A percentile compares a stretch with the other conserved stretches of the same genome.
phyloP scores from a whole-genome alignment of 106 monocot species.

The Dactylorhiza incarnata region DNA sequence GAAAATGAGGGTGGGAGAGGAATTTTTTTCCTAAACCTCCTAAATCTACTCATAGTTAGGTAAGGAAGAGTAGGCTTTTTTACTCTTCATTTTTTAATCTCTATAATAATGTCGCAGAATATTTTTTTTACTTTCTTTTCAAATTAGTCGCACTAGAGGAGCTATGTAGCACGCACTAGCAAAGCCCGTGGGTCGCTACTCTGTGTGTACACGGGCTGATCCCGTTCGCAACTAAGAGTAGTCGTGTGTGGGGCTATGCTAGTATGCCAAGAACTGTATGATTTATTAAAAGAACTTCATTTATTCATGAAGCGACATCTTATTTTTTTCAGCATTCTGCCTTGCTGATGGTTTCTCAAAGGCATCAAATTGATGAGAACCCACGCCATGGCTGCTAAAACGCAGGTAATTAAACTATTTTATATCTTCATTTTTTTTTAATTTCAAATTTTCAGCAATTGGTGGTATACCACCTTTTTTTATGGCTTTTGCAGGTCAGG shows the following conservation, averaged over 20 bases:
- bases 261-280: too few species aligned
- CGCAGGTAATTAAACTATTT: not conserved
- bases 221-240: not conserved
- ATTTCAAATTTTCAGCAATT: not conserved
- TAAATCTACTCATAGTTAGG: too few species aligned
- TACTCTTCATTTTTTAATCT: too few species aligned
- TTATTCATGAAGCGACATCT: not conserved
- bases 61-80: too few species aligned
- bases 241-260: too few species aligned
- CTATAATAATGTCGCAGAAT: too few species aligned
- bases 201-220: not conserved
- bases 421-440: not conserved
- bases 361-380: not conserved
- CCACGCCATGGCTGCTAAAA: not conserved
- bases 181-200: not conserved
- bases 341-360: slow-evolving; percentile 46
- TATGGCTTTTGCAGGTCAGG: not conserved
- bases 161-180: not conserved
- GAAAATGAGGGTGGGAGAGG: too few species aligned
- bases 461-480: too few species aligned
- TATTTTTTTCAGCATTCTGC: slow-evolving; percentile 35
- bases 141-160: not conserved
- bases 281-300: too few species aligned
- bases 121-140: not conserved
- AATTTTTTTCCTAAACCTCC: too few species aligned